These are phyloP conservation scores for Zygotorulaspora chibaensis DNA, from an alignment of 805 yeast genomes.

Conservation along the genomic window DNA sequence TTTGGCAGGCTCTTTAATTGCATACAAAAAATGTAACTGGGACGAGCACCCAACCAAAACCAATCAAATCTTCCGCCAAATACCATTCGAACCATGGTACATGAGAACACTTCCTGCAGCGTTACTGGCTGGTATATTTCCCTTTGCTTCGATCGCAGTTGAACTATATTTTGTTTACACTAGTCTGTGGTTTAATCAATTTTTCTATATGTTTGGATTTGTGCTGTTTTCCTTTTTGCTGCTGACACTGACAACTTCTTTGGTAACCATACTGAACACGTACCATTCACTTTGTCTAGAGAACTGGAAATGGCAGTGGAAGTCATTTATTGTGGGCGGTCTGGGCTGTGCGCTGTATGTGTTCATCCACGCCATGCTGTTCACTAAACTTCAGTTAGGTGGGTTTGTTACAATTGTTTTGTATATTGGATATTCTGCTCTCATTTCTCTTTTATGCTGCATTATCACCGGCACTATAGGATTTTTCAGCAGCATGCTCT, in stretches of 20 bases:
- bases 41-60: constrained; percentile 75
- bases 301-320: constrained; percentile 98
- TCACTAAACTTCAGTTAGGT: constrained; percentile 64
- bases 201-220: constrained; percentile 97
- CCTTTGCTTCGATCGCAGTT: constrained; percentile 91
- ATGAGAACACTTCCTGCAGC: constrained; percentile 63
- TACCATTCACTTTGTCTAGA: constrained; percentile 86
- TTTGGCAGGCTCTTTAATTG: constrained; percentile 73
- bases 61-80: constrained; percentile 94
- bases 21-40: constrained; percentile 55
- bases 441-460: constrained; percentile 68
- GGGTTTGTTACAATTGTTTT: constrained; percentile 73
- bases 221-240: constrained; percentile 81
- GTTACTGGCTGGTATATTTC: constrained; percentile 82
- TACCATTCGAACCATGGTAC: constrained; percentile 87
- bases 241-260: constrained; percentile 73
- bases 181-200: constrained; percentile 89
- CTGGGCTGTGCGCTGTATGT: constrained; percentile 84
- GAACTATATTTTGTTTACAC: constrained; percentile 90
- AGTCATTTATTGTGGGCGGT: constrained; percentile 84
- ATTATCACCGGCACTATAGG: constrained; percentile 87
- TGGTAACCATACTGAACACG: constrained; percentile 73
- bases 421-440: constrained; percentile 75
- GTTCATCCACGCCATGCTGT: constrained; percentile 73
- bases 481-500: constrained; percentile 64